Conservation (phyloP, 805 yeast genomes). For the Komagataella kurtzmanii region DNA sequence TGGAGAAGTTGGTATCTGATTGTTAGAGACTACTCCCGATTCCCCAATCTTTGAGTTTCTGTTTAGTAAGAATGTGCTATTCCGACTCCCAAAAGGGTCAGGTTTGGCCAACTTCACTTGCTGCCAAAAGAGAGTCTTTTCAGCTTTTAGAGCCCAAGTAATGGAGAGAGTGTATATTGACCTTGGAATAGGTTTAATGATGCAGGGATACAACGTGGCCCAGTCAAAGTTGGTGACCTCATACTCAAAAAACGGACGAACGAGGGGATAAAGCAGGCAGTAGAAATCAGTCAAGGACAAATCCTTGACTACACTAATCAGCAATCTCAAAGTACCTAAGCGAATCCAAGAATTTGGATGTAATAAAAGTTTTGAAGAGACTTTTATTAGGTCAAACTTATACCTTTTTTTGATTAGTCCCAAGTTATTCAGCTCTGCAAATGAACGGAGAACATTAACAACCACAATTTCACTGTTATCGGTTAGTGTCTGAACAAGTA, state of each 20-base stretch:
- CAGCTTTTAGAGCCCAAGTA: slow-evolving; percentile 59
- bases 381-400: slow-evolving; percentile 40
- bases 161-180: slow-evolving; percentile 49
- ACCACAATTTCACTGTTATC: slow-evolving; percentile 81
- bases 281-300: slow-evolving; percentile 67
- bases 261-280: slow-evolving; percentile 72
- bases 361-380: slow-evolving; percentile 42
- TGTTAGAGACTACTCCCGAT: slow-evolving; percentile 23
- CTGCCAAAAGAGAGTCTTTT: slow-evolving; percentile 74
- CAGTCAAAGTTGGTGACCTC: slow-evolving; percentile 61
- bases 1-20: slow-evolving; percentile 39
- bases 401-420: slow-evolving; percentile 39
- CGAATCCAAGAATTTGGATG: slow-evolving; percentile 87
- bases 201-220: slow-evolving; percentile 51
- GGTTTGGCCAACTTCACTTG: slow-evolving; percentile 20
- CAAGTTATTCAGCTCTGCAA: slow-evolving; percentile 40
- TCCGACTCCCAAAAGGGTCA: slow-evolving; percentile 33
- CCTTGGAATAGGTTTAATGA: slow-evolving; percentile 54
- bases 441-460: slow-evolving; percentile 46
- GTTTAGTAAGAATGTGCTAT: slow-evolving; percentile 17
- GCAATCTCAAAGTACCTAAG: slow-evolving; percentile 47
- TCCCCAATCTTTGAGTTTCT: slow-evolving; percentile 12
- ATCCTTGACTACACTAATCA: slow-evolving; percentile 48
- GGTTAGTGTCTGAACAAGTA: slow-evolving; percentile 67
- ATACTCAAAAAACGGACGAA: slow-evolving; percentile 63